phyloP scores from a whole-genome alignment of 805 yeast species.

The Candida incommunis region DNA sequence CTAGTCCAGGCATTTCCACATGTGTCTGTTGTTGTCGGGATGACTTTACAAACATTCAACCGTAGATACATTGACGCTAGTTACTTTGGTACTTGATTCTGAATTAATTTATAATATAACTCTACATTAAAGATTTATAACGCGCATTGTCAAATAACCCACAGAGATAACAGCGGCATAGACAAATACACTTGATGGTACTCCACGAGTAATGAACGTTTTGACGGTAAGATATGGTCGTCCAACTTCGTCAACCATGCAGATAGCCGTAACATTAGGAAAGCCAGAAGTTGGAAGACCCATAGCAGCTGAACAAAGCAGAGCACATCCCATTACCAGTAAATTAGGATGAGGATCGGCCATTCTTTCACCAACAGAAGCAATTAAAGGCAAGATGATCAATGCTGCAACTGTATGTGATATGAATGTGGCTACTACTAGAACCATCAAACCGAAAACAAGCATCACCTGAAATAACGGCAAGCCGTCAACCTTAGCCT shows the following conservation, averaged over 20 bases:
- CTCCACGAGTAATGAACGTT: slow-evolving; percentile 80
- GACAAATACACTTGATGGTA: slow-evolving; percentile 69
- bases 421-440: slow-evolving; percentile 84
- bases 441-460: slow-evolving; percentile 68
- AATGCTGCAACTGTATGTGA: slow-evolving; percentile 96
- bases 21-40: slow-evolving; percentile 57
- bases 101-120: too few species aligned
- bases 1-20: slow-evolving; percentile 59
- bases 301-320: slow-evolving; percentile 89
- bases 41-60: slow-evolving; percentile 39
- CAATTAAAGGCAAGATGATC: slow-evolving; percentile 79
- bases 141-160: slow-evolving; percentile 61
- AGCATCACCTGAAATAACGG: slow-evolving; percentile 61
- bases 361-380: slow-evolving; percentile 64
- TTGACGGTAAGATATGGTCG: slow-evolving; percentile 77
- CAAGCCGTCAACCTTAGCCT: slow-evolving; percentile 46
- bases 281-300: slow-evolving; percentile 95
- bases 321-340: slow-evolving; percentile 48
- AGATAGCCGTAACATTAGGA: slow-evolving; percentile 95
- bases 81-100: slow-evolving; percentile 53
- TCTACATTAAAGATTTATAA: slow-evolving; percentile 31
- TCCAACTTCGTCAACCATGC: slow-evolving; percentile 86
- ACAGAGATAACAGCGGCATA: slow-evolving; percentile 60
- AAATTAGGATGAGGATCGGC: slow-evolving; percentile 66
- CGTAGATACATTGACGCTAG: slow-evolving; percentile 58